Evolutionary conservation across 2,329 filamentous ascomycete genomes (phyloP), one percentile per base, ranked within the genome.

Genomic region (Bipolaris zeicola): DNA sequence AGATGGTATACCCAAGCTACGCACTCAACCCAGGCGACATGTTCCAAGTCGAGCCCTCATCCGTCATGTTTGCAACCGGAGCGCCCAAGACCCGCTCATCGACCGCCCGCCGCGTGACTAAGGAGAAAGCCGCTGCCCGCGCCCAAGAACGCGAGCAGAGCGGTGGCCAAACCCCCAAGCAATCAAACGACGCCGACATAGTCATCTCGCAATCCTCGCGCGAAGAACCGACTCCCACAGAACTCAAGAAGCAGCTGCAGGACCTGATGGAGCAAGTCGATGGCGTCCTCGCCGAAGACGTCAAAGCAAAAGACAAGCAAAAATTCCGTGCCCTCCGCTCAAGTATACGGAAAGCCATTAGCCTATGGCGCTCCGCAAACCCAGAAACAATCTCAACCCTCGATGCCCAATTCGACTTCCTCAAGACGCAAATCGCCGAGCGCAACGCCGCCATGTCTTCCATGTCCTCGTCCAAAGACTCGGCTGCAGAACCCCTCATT

Each of bases 1-100:
- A 96, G 94, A 96, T 98, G 90, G 83, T 85, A 62, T 91, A 95
- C 72, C 93, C 95, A 7, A 90, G 92, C 52, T 99, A 99, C 77
- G 87, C 92, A 63, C 85, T 99, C 37, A 99, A 99, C 77, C 96
- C 95, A 2, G 95, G 95, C 66, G 95, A 99, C 76, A 91, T 99
- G 87, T 99, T 99, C 83, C 92, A 96, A 75, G 94, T 99, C 68
- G 90, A 97, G 18, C 84, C 90, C 34, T 91, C 96, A 37, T 87
- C 89, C 67, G 95, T 99, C 54, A 83, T 99, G 77, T 93, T 85
- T 69, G 94, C 91, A 33, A 96, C 93, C 1, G 95, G 95, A 56
- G 83, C 85, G 24, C 84, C 85, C 46, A 95, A 92, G 77, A 58
- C 57, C 13, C 69, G 70, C 47, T 69, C 70, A 47, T 61, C 67